Evolutionary conservation across 176 grass and related monocot genomes (phyloP).

Genomic region (Aechmea fasciata): DNA sequence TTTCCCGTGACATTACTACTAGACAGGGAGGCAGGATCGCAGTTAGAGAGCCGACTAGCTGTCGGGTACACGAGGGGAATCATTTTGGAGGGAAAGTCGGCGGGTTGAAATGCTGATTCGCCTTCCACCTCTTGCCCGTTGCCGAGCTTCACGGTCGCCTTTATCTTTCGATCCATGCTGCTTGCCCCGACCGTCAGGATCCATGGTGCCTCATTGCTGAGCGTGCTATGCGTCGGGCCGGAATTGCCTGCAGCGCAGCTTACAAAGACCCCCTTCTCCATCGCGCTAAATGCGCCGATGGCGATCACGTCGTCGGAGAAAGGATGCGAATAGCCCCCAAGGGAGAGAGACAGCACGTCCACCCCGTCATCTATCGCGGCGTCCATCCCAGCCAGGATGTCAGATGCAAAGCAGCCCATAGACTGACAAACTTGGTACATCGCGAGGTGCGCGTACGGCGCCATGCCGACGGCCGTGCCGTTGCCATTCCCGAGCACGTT

Average conservation of each 20-base stretch:
- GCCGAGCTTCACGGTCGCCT: slow-evolving; percentile 42
- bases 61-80: slow-evolving; percentile 25
- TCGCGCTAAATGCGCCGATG: slow-evolving; percentile 10
- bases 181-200: slow-evolving; percentile 68
- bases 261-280: slow-evolving; percentile 46
- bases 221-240: slow-evolving; percentile 30
- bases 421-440: slow-evolving; percentile 15
- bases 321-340: not conserved
- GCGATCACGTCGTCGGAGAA: slow-evolving; percentile 8
- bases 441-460: slow-evolving; percentile 51
- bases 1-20: slow-evolving; percentile 41
- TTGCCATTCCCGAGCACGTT: slow-evolving; percentile 24
- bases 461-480: slow-evolving; percentile 52
- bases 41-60: slow-evolving; percentile 8
- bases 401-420: not conserved
- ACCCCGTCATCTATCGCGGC: slow-evolving; percentile 12
- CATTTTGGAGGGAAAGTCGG: slow-evolving; percentile 9
- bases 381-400: slow-evolving; percentile 14
- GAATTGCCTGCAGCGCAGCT: slow-evolving; percentile 45
- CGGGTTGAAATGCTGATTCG: slow-evolving; percentile 51
- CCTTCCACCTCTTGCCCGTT: slow-evolving; percentile 36
- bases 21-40: slow-evolving; percentile 27
- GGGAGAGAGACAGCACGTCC: slow-evolving; percentile 18
- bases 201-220: slow-evolving; percentile 84
- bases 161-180: slow-evolving; percentile 48